Conservation (phyloP, 2,329 filamentous ascomycete genomes). For the Sporothrix protearum region DNA sequence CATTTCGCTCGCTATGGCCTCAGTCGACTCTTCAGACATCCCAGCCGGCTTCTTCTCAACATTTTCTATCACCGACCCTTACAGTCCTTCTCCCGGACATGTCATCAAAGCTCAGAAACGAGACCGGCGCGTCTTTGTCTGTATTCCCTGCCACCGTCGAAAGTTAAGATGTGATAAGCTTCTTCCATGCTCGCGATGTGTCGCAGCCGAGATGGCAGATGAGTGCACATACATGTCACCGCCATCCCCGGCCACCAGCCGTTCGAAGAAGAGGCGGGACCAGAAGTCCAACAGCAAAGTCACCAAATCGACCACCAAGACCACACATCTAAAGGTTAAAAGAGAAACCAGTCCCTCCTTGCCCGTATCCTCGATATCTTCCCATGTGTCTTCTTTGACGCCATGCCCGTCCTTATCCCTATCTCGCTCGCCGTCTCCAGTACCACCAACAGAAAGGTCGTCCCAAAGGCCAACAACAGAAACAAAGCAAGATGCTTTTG, state of each 20-base stretch:
- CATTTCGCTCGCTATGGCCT: constrained; percentile 9
- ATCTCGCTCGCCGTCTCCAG: constrained; percentile 1
- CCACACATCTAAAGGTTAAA: background rate
- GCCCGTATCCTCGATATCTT: background rate
- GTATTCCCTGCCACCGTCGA: constrained; percentile 33
- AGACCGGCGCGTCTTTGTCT: constrained; percentile 34
- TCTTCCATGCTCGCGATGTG: constrained; percentile 32
- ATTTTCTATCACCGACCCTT: constrained; percentile 32
- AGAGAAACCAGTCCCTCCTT: background rate
- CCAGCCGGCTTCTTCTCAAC: constrained; percentile 33
- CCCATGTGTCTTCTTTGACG: background rate
- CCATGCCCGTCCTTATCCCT: background rate
- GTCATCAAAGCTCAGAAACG: constrained; percentile 30
- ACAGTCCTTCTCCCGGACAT: constrained; percentile 27
- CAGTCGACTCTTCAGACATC: constrained; percentile 16
- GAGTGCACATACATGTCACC: constrained; percentile 32
- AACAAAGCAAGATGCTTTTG: background rate
- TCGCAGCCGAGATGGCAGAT: constrained; percentile 28
- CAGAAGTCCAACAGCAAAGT: background rate
- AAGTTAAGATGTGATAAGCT: constrained; percentile 34
- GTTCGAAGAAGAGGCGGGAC: background rate
- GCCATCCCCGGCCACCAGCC: background rate
- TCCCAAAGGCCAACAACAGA: background rate
- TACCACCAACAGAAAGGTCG: background rate
- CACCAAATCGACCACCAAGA: background rate